A percentile compares a stretch with the other conserved stretches of the same genome.
Conservation (phyloP, 331 rosid genomes). For the Telfairia occidentalis region DNA sequence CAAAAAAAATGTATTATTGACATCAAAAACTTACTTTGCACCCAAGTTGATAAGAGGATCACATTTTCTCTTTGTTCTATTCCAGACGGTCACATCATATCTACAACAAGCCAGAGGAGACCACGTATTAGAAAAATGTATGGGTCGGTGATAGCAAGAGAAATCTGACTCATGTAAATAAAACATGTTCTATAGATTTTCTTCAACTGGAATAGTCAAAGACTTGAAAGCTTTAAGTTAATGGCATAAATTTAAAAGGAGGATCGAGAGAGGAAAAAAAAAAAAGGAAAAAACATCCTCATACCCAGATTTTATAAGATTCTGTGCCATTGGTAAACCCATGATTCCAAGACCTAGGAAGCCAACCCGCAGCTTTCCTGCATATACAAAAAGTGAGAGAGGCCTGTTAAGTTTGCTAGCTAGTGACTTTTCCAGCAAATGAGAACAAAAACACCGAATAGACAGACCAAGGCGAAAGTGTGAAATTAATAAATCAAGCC, state of each 20-base stretch:
- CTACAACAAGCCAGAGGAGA: slow-evolving; percentile 26
- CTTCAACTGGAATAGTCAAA: not conserved
- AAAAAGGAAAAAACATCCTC: not conserved
- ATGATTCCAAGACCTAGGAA: slow-evolving; percentile 66
- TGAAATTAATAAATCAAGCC: not conserved
- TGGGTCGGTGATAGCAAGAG: not conserved
- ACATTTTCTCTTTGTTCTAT: slow-evolving; percentile 87
- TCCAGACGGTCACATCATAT: slow-evolving; percentile 82
- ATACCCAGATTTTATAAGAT: slow-evolving; percentile 54
- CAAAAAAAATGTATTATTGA: not conserved
- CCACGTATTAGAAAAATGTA: not conserved
- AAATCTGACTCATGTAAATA: not conserved
- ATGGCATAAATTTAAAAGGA: not conserved
- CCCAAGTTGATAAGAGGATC: slow-evolving; percentile 74
- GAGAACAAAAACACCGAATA: not conserved
- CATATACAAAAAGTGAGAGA: slow-evolving; percentile 4
- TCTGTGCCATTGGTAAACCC: slow-evolving; percentile 71
- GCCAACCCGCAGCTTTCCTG: slow-evolving; percentile 40
- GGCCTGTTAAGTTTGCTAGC: not conserved
- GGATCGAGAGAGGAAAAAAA: not conserved
- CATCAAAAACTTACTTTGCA: slow-evolving; percentile 50
- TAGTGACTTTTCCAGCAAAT: not conserved
- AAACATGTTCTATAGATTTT: not conserved
- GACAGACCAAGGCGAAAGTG: not conserved
- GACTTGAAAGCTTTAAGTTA: not conserved